These are phyloP conservation scores for Boletus insuetus DNA, from an alignment of 768 basidiomycete species.

Conservation along the genomic window DNA sequence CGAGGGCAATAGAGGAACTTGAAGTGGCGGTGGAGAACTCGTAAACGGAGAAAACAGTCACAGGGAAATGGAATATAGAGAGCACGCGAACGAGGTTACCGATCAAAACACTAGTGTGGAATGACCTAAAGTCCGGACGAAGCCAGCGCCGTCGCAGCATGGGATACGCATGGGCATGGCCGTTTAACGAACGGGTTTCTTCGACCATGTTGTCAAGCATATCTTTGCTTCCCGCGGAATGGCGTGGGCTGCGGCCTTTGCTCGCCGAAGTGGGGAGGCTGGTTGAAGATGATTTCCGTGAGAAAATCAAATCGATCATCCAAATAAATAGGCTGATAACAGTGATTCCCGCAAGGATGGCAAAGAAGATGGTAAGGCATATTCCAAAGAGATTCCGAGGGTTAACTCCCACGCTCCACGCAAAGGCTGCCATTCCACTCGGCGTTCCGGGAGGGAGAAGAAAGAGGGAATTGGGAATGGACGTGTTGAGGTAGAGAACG, in stretches of 20 bases:
- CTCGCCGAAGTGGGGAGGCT: constrained; percentile 18
- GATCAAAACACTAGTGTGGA: constrained; percentile 77
- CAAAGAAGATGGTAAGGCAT: constrained; percentile 80
- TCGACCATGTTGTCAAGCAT: constrained; percentile 37
- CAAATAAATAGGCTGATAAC: constrained; percentile 69
- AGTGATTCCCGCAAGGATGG: constrained; percentile 71
- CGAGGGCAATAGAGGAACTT: constrained; percentile 67
- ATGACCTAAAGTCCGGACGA: constrained; percentile 64
- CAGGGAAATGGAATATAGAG: constrained; percentile 90
- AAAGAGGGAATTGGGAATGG: constrained; percentile 70
- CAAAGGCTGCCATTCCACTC: constrained; percentile 77
- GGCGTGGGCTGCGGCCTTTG: constrained; percentile 39
- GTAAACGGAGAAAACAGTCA: constrained; percentile 89
- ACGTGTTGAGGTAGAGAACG: constrained; percentile 71
- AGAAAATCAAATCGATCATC: constrained; percentile 59
- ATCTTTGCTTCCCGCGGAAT: constrained; percentile 51
- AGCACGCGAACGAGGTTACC: constrained; percentile 92
- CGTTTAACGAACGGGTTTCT: constrained; percentile 30
- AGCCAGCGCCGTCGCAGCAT: constrained; percentile 32
- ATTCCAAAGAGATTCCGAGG: constrained; percentile 80
- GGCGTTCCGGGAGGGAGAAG: constrained; percentile 58
- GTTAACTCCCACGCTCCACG: constrained; percentile 77
- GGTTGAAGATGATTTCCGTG: constrained; percentile 19
- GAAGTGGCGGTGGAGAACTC: constrained; percentile 44
- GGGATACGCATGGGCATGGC: constrained; percentile 21